Evolutionary conservation across 1,284 basidiomycete species (phyloP).

Genomic region (Tranzscheliella williamsii): DNA sequence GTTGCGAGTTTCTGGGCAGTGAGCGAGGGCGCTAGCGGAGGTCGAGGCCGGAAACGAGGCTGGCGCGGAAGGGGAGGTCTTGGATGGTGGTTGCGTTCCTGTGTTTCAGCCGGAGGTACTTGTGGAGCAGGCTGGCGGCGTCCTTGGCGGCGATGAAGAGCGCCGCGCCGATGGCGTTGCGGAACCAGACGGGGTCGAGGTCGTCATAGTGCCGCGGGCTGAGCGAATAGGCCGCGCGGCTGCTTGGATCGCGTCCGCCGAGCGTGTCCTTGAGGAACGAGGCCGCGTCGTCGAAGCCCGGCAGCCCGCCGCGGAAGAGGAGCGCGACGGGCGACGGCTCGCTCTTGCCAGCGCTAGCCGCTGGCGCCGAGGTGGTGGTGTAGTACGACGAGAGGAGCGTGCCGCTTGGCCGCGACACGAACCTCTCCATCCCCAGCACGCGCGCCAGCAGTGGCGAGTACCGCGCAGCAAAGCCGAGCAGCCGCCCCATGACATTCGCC

Average conservation of each 20-base stretch:
- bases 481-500: conserved; percentile 40
- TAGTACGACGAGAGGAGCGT: conserved; percentile 20
- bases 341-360: neutral
- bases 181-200: conserved; percentile 54
- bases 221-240: neutral
- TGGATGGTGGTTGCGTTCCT: conserved; percentile 30
- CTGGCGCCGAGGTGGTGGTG: conserved; percentile 14
- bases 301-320: conserved; percentile 18
- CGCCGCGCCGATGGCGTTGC: conserved; percentile 49
- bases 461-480: conserved; percentile 27
- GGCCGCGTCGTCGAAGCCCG: conserved; percentile 7
- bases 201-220: conserved; percentile 33
- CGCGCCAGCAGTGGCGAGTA: conserved; percentile 15
- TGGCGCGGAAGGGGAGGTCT: conserved; percentile 46
- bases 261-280: too few relatives aligned
- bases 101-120: conserved; percentile 42
- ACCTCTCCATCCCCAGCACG: conserved; percentile 30
- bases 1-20: too few relatives aligned
- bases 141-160: conserved; percentile 52
- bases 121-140: conserved; percentile 32
- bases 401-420: neutral
- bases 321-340: conserved; percentile 18
- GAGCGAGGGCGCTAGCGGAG: too few relatives aligned
- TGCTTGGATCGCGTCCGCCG: neutral
- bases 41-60: conserved; percentile 37